Conservation (phyloP, 441 rosid genomes). For the Melastoma candidum region DNA sequence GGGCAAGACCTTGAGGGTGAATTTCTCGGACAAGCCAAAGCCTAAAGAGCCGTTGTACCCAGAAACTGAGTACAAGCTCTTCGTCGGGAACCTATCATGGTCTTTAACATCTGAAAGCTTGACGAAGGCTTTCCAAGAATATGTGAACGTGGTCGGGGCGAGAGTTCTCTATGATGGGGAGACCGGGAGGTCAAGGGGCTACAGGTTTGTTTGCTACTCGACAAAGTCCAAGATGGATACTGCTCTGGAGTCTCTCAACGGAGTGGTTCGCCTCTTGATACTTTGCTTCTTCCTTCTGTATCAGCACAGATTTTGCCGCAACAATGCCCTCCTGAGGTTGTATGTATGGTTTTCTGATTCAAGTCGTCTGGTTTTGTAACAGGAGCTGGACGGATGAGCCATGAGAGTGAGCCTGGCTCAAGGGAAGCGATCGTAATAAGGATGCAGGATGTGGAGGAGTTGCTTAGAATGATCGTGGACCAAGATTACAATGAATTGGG, state of each 20-base stretch:
- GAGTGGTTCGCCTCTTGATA: slow-evolving; percentile 31
- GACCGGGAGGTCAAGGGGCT: slow-evolving; percentile 71
- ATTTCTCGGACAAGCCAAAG: slow-evolving; percentile 65
- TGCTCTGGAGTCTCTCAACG: slow-evolving; percentile 60
- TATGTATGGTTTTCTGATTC: not conserved
- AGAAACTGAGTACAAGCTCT: slow-evolving; percentile 75
- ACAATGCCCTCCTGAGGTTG: not conserved
- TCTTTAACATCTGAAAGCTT: slow-evolving; percentile 66
- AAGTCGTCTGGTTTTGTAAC: slow-evolving; percentile 1
- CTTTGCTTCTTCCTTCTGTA: not conserved
- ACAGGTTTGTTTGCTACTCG: slow-evolving; percentile 64
- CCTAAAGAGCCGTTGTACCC: slow-evolving; percentile 60
- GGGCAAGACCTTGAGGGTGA: slow-evolving; percentile 64
- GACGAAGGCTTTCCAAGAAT: slow-evolving; percentile 53
- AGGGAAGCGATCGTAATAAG: slow-evolving; percentile 38
- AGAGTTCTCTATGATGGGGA: slow-evolving; percentile 81
- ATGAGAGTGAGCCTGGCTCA: slow-evolving; percentile 63
- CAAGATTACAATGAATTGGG: no score
- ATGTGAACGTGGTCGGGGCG: slow-evolving; percentile 70
- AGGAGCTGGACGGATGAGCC: slow-evolving; percentile 76
- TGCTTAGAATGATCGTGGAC: no score
- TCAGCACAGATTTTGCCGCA: not conserved
- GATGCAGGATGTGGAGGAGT: no score
- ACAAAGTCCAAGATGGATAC: slow-evolving; percentile 64
- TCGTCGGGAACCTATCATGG: slow-evolving; percentile 86